These are phyloP conservation scores for Phytophthora pluvialis DNA, from an alignment of 352 stramenopile genomes.

Conservation along the genomic window DNA sequence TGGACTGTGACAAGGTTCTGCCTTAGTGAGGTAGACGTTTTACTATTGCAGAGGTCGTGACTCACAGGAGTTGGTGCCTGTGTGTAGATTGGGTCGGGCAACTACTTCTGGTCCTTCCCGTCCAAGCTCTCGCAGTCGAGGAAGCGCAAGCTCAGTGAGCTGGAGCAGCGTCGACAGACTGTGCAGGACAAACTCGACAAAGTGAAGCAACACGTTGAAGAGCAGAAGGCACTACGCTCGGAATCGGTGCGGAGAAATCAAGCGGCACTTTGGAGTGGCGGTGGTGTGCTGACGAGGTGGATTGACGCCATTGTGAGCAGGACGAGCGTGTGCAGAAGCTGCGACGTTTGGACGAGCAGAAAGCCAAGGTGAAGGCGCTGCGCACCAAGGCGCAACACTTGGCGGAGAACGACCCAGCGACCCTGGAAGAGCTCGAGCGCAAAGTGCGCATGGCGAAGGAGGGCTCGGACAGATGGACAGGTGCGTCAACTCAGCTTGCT, in stretches of 20 bases:
- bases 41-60: conserved; percentile 2
- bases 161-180: conserved; percentile 58
- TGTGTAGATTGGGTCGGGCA: conserved; percentile 78
- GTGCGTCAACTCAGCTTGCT: conserved; percentile 23
- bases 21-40: not conserved
- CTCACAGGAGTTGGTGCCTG: conserved; percentile 7
- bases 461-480: conserved; percentile 79
- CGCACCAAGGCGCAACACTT: conserved; percentile 66
- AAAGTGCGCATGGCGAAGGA: conserved; percentile 75
- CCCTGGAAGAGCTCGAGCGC: conserved; percentile 65
- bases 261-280: not conserved
- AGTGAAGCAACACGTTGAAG: conserved; percentile 57
- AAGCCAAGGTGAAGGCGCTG: conserved; percentile 53
- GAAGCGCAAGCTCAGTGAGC: conserved; percentile 75
- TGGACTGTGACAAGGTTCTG: conserved; percentile 82
- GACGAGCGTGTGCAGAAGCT: conserved; percentile 72
- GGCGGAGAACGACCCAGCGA: conserved; percentile 75
- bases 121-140: conserved; percentile 82
- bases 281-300: not conserved
- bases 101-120: conserved; percentile 91
- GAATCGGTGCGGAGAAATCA: conserved; percentile 53
- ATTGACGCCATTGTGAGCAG: conserved; percentile 27
- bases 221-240: conserved; percentile 52
- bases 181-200: conserved; percentile 51
- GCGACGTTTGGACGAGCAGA: conserved; percentile 56